Evolutionary conservation across 805 yeast genomes (phyloP).

Genomic region (Wickerhamiella qilinensis): DNA sequence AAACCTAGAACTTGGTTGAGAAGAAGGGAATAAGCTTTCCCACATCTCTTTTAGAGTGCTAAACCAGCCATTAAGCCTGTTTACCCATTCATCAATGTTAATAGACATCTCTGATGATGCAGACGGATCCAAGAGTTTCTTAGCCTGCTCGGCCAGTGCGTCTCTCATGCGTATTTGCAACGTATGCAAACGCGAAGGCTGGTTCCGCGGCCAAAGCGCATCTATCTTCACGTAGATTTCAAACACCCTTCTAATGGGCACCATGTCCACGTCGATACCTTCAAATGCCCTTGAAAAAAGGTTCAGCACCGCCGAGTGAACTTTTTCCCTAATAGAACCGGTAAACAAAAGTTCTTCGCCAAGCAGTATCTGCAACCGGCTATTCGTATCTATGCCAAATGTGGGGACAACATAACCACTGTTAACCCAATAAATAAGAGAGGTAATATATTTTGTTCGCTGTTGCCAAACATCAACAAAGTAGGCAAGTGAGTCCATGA

Average conservation of each 20-base stretch:
- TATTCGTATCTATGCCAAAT: not conserved
- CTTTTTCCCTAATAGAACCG: not conserved
- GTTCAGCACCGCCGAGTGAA: not conserved
- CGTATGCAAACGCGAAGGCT: no score
- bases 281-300: not conserved
- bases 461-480: not conserved
- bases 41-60: no score
- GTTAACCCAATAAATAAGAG: not conserved
- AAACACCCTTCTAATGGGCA: not conserved
- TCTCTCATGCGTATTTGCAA: no score
- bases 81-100: no score
- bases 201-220: not conserved
- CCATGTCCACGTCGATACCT: not conserved
- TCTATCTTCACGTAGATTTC: not conserved
- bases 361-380: not conserved
- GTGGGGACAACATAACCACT: not conserved
- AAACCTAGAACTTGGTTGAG: no score
- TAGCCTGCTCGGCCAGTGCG: no score
- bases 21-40: no score
- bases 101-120: no score
- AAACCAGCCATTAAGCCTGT: no score
- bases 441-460: not conserved
- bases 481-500: not conserved
- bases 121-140: no score
- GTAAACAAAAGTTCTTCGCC: not conserved